Conservation (phyloP, 257 asterid genomes). For the Solanum paucissectum region DNA sequence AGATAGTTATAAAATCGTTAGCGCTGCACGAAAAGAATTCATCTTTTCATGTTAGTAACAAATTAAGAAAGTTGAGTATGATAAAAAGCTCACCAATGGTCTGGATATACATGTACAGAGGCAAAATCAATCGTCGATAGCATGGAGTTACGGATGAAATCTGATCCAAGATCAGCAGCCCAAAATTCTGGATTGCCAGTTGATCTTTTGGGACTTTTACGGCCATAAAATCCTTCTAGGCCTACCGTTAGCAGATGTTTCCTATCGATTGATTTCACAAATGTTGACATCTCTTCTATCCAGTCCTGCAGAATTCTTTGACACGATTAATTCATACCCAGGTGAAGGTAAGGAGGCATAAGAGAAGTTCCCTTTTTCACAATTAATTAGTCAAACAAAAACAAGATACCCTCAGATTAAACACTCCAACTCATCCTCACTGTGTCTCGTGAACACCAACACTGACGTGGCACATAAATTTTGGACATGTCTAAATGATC, state of each 20-base stretch:
- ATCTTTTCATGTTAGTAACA: not conserved
- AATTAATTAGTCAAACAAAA: not conserved
- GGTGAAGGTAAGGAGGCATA: not conserved
- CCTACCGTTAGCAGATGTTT: constrained; percentile 90
- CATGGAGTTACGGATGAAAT: constrained; percentile 79
- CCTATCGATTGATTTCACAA: constrained; percentile 69
- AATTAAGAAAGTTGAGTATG: not conserved
- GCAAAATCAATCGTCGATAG: constrained; percentile 81
- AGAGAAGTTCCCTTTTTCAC: not conserved
- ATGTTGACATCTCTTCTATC: constrained; percentile 95
- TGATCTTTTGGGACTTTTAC: constrained; percentile 60
- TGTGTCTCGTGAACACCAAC: not conserved
- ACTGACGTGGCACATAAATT: not conserved
- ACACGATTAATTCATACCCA: not conserved
- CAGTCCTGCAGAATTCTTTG: constrained; percentile 62
- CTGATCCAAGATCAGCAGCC: constrained; percentile 97
- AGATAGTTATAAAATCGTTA: not conserved
- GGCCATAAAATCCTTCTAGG: constrained; percentile 96
- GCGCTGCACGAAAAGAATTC: not conserved
- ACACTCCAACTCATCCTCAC: not conserved
- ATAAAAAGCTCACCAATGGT: constrained; percentile 65
- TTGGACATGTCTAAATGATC: not conserved
- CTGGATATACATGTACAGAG: constrained; percentile 96
- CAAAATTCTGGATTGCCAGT: constrained; percentile 85
- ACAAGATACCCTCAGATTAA: not conserved